Conservation (phyloP, 169 alveolate species). For the Babesia sp. region DNA sequence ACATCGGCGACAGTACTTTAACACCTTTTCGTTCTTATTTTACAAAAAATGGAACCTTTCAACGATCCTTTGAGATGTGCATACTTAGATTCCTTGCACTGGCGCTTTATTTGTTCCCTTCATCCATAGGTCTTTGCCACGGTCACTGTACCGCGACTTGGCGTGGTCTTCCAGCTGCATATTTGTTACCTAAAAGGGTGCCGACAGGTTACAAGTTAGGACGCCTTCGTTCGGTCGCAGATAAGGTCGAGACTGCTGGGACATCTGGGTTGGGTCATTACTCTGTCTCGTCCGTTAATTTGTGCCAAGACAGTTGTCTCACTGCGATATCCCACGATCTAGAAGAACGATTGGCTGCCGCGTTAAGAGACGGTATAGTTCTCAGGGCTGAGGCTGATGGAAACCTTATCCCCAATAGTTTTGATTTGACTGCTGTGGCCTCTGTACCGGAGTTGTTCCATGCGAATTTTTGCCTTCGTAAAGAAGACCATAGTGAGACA, state of each 20-base stretch:
- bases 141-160: background rate
- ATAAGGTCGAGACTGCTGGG: background rate
- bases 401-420: constrained; percentile 23
- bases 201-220: background rate
- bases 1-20: background rate
- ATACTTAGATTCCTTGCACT: background rate
- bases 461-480: constrained; percentile 31
- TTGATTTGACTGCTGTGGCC: constrained; percentile 18
- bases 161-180: background rate
- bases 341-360: constrained; percentile 4
- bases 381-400: background rate
- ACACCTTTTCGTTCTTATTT: background rate
- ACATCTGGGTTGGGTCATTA: background rate
- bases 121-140: constrained; percentile 1
- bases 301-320: background rate
- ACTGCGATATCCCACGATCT: background rate
- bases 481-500: constrained; percentile 51
- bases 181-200: background rate
- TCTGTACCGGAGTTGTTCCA: constrained; percentile 65
- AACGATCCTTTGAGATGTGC: background rate
- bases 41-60: background rate
- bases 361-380: constrained; percentile 17
- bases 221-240: background rate
- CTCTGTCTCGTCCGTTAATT: constrained; percentile 18
- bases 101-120: background rate